These are phyloP conservation scores for Tylopilus plumbeoviolaceoides DNA, from an alignment of 768 basidiomycete species.

Conservation along the genomic window DNA sequence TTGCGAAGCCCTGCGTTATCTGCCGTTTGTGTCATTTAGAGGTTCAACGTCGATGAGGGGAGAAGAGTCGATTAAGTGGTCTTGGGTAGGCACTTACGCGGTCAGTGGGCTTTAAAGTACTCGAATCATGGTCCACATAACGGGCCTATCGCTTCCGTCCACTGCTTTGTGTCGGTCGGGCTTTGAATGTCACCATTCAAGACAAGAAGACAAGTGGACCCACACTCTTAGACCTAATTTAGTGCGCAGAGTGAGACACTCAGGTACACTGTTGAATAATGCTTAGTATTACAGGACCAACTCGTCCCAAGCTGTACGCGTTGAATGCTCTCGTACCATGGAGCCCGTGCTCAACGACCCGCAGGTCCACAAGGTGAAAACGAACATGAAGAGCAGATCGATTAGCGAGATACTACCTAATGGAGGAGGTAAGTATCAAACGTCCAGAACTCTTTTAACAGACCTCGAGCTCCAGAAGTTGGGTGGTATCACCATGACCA, in stretches of 20 bases:
- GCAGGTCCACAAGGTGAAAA: constrained; percentile 22
- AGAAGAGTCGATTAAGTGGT: background rate
- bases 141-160: too few relatives aligned
- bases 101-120: background rate
- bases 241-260: background rate
- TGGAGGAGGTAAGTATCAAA: too few relatives aligned
- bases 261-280: background rate
- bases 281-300: background rate
- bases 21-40: constrained; percentile 5
- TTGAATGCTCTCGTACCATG: background rate
- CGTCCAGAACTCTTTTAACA: too few relatives aligned
- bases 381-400: constrained; percentile 20
- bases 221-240: too few relatives aligned
- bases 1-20: constrained; percentile 18
- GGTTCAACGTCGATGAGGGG: background rate
- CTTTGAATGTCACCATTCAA: too few relatives aligned
- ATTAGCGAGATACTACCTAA: too few relatives aligned
- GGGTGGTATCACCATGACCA: background rate
- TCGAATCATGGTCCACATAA: too few relatives aligned
- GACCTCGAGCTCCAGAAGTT: too few relatives aligned
- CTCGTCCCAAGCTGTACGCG: constrained; percentile 17
- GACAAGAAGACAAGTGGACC: too few relatives aligned
- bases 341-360: background rate
- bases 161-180: too few relatives aligned
- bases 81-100: background rate